A percentile compares a stretch with the other conserved stretches of the same genome.
Evolutionary conservation across 495 filamentous ascomycete genomes (phyloP).

Genomic region (Lasiosphaeria ovina): DNA sequence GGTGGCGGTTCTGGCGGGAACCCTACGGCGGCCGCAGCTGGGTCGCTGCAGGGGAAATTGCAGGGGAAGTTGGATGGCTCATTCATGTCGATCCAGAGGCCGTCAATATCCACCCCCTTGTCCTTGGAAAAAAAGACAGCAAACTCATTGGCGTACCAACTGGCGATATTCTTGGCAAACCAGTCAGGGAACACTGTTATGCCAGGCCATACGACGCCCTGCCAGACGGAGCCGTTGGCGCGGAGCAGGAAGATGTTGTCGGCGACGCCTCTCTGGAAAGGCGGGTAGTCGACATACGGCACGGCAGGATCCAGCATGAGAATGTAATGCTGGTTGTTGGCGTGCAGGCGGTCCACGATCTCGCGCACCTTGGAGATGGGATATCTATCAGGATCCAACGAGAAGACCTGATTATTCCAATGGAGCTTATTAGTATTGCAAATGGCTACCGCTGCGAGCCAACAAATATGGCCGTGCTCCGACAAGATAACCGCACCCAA

Average conservation of each 20-base stretch:
- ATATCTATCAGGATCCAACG: conserved; percentile 71
- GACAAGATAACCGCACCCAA: too few species aligned
- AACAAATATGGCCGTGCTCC: too few species aligned
- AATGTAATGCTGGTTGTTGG: conserved; percentile 73
- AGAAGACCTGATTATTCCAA: conserved; percentile 55
- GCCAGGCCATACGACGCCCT: conserved; percentile 85
- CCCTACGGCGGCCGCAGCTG: conserved; percentile 51
- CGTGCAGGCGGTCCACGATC: conserved; percentile 69
- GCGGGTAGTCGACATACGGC: conserved; percentile 63
- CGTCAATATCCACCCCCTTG: conserved; percentile 77
- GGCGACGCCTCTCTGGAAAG: conserved; percentile 61
- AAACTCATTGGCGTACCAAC: conserved; percentile 77
- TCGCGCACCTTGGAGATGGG: conserved; percentile 65
- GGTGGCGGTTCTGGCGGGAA: conserved; percentile 66
- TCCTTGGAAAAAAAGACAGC: conserved; percentile 61
- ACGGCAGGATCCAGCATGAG: conserved; percentile 89
- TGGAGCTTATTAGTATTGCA: neutral
- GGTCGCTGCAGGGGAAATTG: conserved; percentile 67
- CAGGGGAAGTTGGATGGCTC: conserved; percentile 68
- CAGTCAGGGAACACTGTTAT: conserved; percentile 80
- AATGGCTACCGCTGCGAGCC: too few species aligned
- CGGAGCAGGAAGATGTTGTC: conserved; percentile 64
- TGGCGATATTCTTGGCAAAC: conserved; percentile 66
- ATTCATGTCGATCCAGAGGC: conserved; percentile 87
- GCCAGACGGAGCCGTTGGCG: conserved; percentile 63